These are phyloP conservation scores for Trichoderma simmonsii DNA, from an alignment of 2,329 filamentous ascomycete species.

Conservation along the genomic window DNA sequence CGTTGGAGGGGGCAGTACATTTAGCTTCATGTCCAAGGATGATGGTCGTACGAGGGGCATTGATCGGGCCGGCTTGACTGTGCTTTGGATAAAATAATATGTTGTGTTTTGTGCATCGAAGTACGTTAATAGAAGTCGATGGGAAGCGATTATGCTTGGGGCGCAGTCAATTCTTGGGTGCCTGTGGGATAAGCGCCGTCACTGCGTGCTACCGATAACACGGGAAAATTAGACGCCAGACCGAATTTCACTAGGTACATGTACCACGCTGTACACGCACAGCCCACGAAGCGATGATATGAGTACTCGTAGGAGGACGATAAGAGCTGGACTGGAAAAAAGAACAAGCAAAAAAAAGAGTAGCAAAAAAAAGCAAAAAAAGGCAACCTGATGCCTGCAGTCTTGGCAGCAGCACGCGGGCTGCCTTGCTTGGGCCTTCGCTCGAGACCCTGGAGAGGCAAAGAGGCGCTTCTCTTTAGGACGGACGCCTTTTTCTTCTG, in stretches of 20 bases:
- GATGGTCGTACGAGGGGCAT: background rate
- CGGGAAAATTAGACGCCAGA: conserved; percentile 4
- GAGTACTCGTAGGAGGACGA: background rate
- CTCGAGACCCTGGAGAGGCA: no score
- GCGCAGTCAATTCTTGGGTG: background rate
- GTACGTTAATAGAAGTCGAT: background rate
- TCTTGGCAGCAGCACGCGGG: background rate
- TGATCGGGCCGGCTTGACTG: background rate
- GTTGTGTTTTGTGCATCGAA: background rate
- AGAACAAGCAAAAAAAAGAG: no score
- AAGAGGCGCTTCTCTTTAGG: background rate
- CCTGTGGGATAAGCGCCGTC: conserved; percentile 11
- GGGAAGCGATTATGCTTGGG: background rate
- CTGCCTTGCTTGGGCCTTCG: background rate
- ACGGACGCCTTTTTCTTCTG: background rate
- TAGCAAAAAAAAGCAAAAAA: background rate
- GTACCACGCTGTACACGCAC: background rate
- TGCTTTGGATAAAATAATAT: background rate
- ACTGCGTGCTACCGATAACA: background rate
- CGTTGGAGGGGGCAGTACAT: background rate
- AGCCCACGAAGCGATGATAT: background rate
- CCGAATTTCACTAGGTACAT: background rate
- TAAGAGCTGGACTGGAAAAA: background rate
- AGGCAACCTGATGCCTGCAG: background rate
- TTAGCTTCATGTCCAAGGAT: background rate